Evolutionary conservation across 2,329 filamentous ascomycete species (phyloP), one percentile per base, ranked within the genome.

Genomic region (Phyllosticta capitalensis): DNA sequence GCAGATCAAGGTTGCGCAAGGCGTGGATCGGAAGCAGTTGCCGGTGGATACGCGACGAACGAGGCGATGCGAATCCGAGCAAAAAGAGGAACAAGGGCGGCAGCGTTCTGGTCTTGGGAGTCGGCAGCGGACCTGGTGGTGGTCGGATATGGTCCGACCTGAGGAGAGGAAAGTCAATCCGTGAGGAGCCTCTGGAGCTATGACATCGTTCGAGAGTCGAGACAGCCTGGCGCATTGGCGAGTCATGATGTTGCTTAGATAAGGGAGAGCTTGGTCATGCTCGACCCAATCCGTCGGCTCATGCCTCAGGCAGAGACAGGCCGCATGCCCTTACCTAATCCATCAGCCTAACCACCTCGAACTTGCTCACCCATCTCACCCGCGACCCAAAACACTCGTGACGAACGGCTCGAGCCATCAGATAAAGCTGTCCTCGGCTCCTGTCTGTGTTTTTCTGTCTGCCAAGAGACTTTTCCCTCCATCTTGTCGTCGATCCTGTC

Each of bases 161-260:
- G 17, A 12, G 38, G 17, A n/a, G 33, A n/a, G 33, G 33, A 45
- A 45, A 45, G 38, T 45, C n/a, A 45, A n/a, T 38, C 17, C 38
- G 38, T 22, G 10, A 20, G 3, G 45, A 49, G 19, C 9, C 26
- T 10, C 7, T 17, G 21, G 14, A 28, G 54, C 54, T 21, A n/a
- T 48, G 22, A 49, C 9, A 49, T 19, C 22, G n/a, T n/a, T n/a
- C n/a, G n/a, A n/a, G n/a, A n/a, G n/a, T n/a, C n/a, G n/a, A n/a
- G 19, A n/a, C 28, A 26, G 48, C n/a, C n/a, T 7, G n/a, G 3
- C 14, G 14, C 54, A 9, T 10, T n/a, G 19, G 19, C 50, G 56
- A 58, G 56, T 58, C 56, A 58, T 33, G 30, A 9, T n/a, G 45
- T 28, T 33, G 56, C 56, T 52, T 54, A 45, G 38, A 45, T 45